phyloP scores from a whole-genome alignment of 805 yeast species.

The Kodamaea restingae region DNA sequence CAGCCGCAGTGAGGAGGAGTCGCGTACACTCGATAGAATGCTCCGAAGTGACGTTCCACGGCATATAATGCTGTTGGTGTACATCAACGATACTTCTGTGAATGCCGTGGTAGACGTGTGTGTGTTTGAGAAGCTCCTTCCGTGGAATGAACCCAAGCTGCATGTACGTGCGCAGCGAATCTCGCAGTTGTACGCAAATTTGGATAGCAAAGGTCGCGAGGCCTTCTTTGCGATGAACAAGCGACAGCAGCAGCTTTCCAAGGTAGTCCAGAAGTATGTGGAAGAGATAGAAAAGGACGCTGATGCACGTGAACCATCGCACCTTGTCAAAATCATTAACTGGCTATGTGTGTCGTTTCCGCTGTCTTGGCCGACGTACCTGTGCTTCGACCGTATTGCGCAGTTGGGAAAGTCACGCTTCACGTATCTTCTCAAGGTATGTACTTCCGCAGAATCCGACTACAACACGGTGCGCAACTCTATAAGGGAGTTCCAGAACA shows the following conservation, averaged over 20 bases:
- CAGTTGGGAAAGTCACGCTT: constrained; percentile 56
- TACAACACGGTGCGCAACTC: constrained; percentile 58
- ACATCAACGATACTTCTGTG: constrained; percentile 66
- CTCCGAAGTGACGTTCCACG: constrained; percentile 56
- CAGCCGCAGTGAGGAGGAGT: constrained; percentile 18
- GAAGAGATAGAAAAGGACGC: constrained; percentile 43
- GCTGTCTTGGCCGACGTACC: constrained; percentile 38
- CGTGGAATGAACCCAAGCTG: constrained; percentile 44
- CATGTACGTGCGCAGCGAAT: constrained; percentile 50
- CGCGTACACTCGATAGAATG: constrained; percentile 24
- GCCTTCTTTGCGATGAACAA: constrained; percentile 67
- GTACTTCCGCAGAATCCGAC: constrained; percentile 55
- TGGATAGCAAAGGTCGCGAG: constrained; percentile 55
- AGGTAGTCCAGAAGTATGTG: constrained; percentile 47
- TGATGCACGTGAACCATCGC: constrained; percentile 20
- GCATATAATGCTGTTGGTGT: constrained; percentile 58
- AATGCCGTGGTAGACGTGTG: constrained; percentile 61
- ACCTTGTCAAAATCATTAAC: constrained; percentile 50
- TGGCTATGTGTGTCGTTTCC: constrained; percentile 65
- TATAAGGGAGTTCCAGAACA: constrained; percentile 56
- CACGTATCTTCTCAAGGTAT: constrained; percentile 50
- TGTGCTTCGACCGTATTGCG: constrained; percentile 50
- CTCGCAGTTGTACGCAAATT: constrained; percentile 41
- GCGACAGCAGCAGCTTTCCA: constrained; percentile 61
- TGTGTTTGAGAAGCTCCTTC: constrained; percentile 58